Base-by-base conservation (phyloP, 345 rosid genomes). In the Excoecaria agallocha region DNA sequence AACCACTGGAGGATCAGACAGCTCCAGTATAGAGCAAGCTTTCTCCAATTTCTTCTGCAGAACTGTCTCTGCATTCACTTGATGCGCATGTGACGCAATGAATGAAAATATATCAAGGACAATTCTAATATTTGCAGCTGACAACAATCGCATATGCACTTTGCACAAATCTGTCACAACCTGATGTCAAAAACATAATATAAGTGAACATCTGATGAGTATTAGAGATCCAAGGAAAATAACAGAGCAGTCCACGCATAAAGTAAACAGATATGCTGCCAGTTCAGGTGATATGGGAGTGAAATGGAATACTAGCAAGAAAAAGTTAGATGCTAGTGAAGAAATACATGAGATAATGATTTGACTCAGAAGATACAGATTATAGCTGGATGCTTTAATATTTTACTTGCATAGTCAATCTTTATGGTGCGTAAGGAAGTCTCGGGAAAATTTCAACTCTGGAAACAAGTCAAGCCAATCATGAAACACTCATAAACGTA, bases 1-100 rank as follows among this genome's bases (percentile, higher is more conserved):
- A 69, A 94, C 90, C 71, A 89, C 60, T 4, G 98, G 97, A 75
- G 96, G 98, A 63, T 89, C 93, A 7, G 93, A 82, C 57, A 94
- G 82, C 77, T 89, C 97, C 56, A 91, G 75, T 48, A 87, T 83
- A 5, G 87, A 84, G 86, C 97, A 92, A 8, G 86, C 94, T 82
- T 76, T 89, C 84, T 82, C 88, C 77, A 92, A 77, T 83, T 89
- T 94, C 91, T 77, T 94, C 81, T 68, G 89, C 69, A 89, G 79
- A 52, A 50, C 49, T 19, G 69, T 71, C 77, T 86, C 85, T 38
- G 89, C 78, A 82, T 85, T 91, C 74, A 94, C 82, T 66, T 85
- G 83, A 79, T 79, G 86, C 46, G 98, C 90, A 74, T 92, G 94
- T 12, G 86, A 88, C 30, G 97, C 78, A 52, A 91, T 78, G 17